Conservation (phyloP, 352 stramenopile genomes). For the Globisporangium yorkense region DNA sequence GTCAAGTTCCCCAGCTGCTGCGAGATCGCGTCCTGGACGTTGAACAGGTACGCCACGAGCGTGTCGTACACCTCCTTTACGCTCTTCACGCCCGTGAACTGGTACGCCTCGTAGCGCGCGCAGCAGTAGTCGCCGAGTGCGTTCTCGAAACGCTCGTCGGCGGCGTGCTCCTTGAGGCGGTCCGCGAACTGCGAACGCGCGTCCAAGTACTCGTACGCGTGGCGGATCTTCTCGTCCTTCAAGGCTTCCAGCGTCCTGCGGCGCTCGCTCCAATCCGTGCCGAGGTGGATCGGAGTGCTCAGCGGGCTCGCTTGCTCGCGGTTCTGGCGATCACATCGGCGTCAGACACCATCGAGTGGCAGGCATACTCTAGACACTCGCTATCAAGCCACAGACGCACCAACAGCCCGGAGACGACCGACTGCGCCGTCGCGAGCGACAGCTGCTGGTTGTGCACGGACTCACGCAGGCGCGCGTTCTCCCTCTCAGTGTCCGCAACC, state of each 20-base stretch:
- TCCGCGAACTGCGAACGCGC: constrained; percentile 40
- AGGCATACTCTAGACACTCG: too few species aligned
- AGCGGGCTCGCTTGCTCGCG: constrained; percentile 18
- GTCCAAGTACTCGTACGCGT: constrained; percentile 33
- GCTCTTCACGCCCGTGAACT: constrained; percentile 20
- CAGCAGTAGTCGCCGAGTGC: constrained; percentile 34
- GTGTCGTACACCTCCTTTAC: constrained; percentile 30
- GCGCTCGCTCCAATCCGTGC: constrained; percentile 19
- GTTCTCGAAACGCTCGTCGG: constrained; percentile 39
- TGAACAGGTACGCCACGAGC: constrained; percentile 36
- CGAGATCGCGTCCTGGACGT: constrained; percentile 25
- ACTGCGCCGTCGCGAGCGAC: constrained; percentile 26
- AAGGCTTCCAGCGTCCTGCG: constrained; percentile 22
- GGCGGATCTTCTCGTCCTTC: constrained; percentile 29
- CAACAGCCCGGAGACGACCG: constrained; percentile 27
- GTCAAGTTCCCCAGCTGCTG: constrained; percentile 11
- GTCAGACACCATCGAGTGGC: too few species aligned
- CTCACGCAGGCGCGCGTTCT: constrained; percentile 22
- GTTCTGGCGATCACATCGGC: neutral
- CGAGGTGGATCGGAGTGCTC: constrained; percentile 40
- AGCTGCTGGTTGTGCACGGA: constrained; percentile 28
- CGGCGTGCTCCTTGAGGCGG: constrained; percentile 21
- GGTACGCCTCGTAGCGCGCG: constrained; percentile 33
- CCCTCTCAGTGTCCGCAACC: constrained; percentile 17
- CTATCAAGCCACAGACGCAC: constrained; percentile 2